Conservation (phyloP, 768 basidiomycete genomes). For the Russula dissimulans region DNA sequence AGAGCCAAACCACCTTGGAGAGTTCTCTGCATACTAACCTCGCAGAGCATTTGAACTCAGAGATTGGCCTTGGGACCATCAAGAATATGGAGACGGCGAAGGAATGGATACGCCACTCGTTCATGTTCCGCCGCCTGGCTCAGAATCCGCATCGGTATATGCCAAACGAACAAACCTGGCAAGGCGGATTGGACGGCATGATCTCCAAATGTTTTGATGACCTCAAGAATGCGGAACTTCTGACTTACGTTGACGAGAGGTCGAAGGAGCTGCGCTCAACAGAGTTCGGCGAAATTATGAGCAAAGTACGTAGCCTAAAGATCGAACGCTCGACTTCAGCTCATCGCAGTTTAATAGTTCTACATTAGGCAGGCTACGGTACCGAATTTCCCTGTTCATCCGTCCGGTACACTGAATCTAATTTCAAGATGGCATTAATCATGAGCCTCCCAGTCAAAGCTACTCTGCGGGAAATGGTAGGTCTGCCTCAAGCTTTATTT, state of each 20-base stretch:
- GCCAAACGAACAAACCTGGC: conserved; percentile 50
- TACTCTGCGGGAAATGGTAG: conserved; percentile 58
- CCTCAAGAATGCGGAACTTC: conserved; percentile 52
- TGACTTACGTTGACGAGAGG: conserved; percentile 35
- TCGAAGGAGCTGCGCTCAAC: conserved; percentile 46
- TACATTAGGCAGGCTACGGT: conserved; percentile 1
- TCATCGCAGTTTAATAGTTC: conserved; percentile 37
- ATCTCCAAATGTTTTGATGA: conserved; percentile 55
- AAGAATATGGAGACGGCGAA: conserved; percentile 58
- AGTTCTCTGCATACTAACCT: conserved; percentile 78
- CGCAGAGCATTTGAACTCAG: conserved; percentile 88
- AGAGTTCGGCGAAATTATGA: conserved; percentile 80
- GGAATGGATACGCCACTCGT: conserved; percentile 76
- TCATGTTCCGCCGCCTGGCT: conserved; percentile 77
- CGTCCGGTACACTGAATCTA: not conserved
- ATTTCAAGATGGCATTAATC: conserved; percentile 53
- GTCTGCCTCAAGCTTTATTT: not conserved
- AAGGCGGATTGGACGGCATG: conserved; percentile 61
- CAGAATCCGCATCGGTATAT: conserved; percentile 79
- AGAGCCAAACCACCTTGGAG: conserved; percentile 73
- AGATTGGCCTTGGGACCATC: conserved; percentile 84
- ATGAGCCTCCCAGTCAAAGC: conserved; percentile 48
- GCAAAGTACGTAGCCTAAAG: conserved; percentile 44
- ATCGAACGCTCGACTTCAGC: not conserved
- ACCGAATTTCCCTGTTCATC: conserved; percentile 3